phyloP scores from a whole-genome alignment of 768 basidiomycete genomes.

The Melanogaster broomeanus region DNA sequence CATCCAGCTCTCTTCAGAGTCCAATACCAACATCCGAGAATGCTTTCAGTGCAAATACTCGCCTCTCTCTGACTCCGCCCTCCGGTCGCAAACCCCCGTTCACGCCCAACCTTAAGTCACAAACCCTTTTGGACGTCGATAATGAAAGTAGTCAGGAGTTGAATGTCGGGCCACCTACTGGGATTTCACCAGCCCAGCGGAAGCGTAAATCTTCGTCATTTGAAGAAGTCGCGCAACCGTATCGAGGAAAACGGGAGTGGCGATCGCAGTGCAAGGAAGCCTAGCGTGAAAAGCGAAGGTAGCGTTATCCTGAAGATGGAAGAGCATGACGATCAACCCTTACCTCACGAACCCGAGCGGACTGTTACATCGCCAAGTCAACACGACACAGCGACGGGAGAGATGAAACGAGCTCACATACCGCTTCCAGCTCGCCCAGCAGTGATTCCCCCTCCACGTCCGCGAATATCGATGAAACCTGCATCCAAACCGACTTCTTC shows the following conservation, averaged over 20 bases:
- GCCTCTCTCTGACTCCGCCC: conserved; percentile 1
- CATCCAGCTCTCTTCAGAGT: conserved; percentile 14
- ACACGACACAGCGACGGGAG: background rate
- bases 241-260: conserved; percentile 28
- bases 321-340: conserved; percentile 9
- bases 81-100: conserved; percentile 9
- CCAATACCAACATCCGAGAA: conserved; percentile 4
- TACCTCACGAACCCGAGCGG: background rate
- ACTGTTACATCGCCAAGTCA: background rate
- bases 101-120: conserved; percentile 24
- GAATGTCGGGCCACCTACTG: conserved; percentile 20
- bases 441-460: conserved; percentile 29
- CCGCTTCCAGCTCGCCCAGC: conserved; percentile 17
- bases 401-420: background rate
- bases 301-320: conserved; percentile 12
- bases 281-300: conserved; percentile 24
- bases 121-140: conserved; percentile 17
- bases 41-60: background rate
- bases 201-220: conserved; percentile 32
- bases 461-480: conserved; percentile 11
- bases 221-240: conserved; percentile 26
- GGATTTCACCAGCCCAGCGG: conserved; percentile 27
- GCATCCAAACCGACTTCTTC: background rate
- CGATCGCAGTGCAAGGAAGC: conserved; percentile 27
- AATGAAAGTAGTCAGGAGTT: conserved; percentile 12